phyloP scores from a whole-genome alignment of 2,329 filamentous ascomycete genomes.

The Trichophyton mentagrophytes region DNA sequence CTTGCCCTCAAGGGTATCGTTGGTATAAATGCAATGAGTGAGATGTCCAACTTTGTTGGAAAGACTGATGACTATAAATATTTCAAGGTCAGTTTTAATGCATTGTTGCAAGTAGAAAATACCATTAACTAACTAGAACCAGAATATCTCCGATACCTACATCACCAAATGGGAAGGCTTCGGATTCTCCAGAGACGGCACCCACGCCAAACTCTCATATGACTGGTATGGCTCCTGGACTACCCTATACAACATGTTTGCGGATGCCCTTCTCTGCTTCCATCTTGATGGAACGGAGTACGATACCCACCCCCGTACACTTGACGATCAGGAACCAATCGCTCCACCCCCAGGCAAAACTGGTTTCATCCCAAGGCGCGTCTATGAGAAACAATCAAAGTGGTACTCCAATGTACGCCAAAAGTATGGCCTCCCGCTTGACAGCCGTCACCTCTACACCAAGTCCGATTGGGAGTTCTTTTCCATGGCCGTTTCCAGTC shows the following conservation, averaged over 20 bases:
- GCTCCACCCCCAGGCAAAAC: conserved; percentile 23
- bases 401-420: conserved; percentile 74
- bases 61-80: conserved; percentile 43
- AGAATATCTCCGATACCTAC: conserved; percentile 52
- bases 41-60: conserved; percentile 51
- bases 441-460: conserved; percentile 69
- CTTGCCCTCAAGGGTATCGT: conserved; percentile 74
- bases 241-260: conserved; percentile 74
- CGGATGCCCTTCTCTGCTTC: conserved; percentile 69
- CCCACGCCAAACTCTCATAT: conserved; percentile 69
- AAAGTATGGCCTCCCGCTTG: conserved; percentile 68
- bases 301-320: conserved; percentile 5
- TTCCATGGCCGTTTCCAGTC: conserved; percentile 63
- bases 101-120: conserved; percentile 5
- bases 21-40: conserved; percentile 65
- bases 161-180: conserved; percentile 58
- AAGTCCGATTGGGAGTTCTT: conserved; percentile 92
- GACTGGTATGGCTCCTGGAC: conserved; percentile 71
- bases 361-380: conserved; percentile 57
- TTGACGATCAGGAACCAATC: conserved; percentile 18
- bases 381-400: conserved; percentile 67
- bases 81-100: conserved; percentile 37
- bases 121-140: not conserved
- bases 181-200: conserved; percentile 54
- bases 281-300: conserved; percentile 43